Evolutionary conservation across 352 stramenopile species (phyloP).

Genomic region (Paralagenidium karlingii): DNA sequence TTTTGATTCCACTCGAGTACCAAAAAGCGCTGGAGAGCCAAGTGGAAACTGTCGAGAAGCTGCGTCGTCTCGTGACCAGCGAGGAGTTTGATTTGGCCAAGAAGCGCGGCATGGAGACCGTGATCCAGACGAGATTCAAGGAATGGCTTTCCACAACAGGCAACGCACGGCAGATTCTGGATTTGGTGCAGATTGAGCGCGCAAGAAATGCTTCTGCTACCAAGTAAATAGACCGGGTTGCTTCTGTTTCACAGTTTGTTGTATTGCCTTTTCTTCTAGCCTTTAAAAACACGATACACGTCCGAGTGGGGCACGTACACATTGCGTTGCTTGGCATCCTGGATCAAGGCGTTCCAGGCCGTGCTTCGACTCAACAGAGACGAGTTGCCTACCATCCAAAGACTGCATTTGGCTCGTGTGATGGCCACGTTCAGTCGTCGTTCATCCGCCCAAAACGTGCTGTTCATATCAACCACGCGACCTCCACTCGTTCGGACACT

Average conservation of each 20-base stretch:
- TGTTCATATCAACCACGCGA: no score
- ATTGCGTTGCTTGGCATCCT: slow-evolving; percentile 35
- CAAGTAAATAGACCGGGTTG: no score
- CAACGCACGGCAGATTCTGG: slow-evolving; percentile 80
- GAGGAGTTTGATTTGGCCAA: slow-evolving; percentile 71
- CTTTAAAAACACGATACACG: no score
- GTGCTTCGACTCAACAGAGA: slow-evolving; percentile 47
- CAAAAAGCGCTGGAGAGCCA: slow-evolving; percentile 38
- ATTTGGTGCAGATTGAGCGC: slow-evolving; percentile 76
- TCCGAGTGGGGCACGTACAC: slow-evolving; percentile 28
- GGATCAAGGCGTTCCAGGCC: slow-evolving; percentile 55
- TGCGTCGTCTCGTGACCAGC: slow-evolving; percentile 56
- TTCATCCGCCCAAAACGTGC: no score
- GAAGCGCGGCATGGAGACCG: slow-evolving; percentile 70
- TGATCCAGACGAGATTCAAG: slow-evolving; percentile 75
- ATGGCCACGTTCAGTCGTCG: no score
- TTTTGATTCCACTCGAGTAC: slow-evolving; percentile 69
- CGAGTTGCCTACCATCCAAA: slow-evolving; percentile 72
- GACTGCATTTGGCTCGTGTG: no score
- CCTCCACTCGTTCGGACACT: no score
- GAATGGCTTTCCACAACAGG: slow-evolving; percentile 81
- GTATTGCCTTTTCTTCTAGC: no score
- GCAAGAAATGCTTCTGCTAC: no score
- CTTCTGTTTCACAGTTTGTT: no score
- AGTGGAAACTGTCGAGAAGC: slow-evolving; percentile 59